These are phyloP conservation scores for Zhuliangozyma parablackwelliae DNA, from an alignment of 1,139 yeast genomes.

Conservation along the genomic window DNA sequence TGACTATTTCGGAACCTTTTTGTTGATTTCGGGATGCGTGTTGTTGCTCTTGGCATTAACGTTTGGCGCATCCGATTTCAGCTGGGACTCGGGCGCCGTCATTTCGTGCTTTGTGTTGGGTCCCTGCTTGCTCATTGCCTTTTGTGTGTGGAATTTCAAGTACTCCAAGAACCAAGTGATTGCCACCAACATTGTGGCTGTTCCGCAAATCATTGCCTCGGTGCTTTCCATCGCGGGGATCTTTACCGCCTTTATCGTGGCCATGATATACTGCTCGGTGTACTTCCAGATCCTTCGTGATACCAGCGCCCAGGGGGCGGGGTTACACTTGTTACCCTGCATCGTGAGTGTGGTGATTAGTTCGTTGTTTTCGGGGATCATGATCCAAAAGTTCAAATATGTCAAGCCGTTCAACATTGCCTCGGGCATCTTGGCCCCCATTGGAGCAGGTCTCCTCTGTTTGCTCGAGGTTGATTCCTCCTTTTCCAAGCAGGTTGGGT, in stretches of 20 bases:
- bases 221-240: conserved; percentile 17
- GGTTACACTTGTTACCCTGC: conserved; percentile 33
- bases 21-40: conserved; percentile 41
- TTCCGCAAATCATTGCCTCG: conserved; percentile 21
- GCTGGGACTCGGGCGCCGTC: conserved; percentile 48
- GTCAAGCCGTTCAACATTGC: conserved; percentile 28
- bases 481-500: conserved; percentile 28
- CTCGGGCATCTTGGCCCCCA: conserved; percentile 23
- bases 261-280: conserved; percentile 24
- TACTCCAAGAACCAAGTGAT: conserved; percentile 25
- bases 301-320: conserved; percentile 33
- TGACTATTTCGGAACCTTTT: conserved; percentile 47
- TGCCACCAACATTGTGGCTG: conserved; percentile 21
- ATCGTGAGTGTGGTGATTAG: conserved; percentile 31
- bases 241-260: conserved; percentile 23
- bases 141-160: conserved; percentile 24
- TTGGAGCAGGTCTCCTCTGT: conserved; percentile 32
- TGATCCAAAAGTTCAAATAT: conserved; percentile 24
- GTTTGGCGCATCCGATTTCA: conserved; percentile 44
- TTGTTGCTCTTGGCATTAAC: conserved; percentile 37
- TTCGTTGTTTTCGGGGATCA: conserved; percentile 26
- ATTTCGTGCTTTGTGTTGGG: conserved; percentile 47
- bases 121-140: conserved; percentile 18
- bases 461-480: conserved; percentile 29
- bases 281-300: conserved; percentile 37